Evolutionary conservation across 2,329 filamentous ascomycete genomes (phyloP).

Genomic region (Neonectria sp.): DNA sequence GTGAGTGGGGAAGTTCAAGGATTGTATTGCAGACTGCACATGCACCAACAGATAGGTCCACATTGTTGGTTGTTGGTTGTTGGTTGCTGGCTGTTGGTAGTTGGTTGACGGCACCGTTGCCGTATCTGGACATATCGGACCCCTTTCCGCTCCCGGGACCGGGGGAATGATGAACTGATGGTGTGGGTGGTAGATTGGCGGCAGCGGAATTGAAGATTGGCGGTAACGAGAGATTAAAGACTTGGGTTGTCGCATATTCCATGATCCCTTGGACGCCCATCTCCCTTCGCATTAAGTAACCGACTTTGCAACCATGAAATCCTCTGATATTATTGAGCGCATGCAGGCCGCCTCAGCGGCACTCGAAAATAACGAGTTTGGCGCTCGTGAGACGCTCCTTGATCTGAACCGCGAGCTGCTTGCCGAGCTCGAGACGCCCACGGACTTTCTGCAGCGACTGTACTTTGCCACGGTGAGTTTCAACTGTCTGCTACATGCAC

Average conservation of each 20-base stretch:
- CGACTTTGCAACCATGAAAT: constrained; percentile 10
- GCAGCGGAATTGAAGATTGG: neutral
- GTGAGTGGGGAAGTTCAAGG: no score
- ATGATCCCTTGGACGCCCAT: neutral
- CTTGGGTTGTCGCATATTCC: neutral
- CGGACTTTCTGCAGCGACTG: constrained; percentile 29
- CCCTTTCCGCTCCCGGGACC: no score
- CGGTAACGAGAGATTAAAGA: neutral
- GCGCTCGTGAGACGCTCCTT: constrained; percentile 32
- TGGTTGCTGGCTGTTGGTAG: no score
- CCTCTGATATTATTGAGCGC: constrained; percentile 23
- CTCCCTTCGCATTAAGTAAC: neutral
- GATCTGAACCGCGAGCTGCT: constrained; percentile 31
- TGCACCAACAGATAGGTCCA: no score
- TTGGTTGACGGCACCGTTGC: no score
- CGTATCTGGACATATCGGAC: no score
- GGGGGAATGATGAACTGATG: no score
- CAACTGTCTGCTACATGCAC: no score
- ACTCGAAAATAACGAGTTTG: constrained; percentile 21
- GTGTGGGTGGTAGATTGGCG: no score
- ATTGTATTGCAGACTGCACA: no score
- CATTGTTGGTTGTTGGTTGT: no score
- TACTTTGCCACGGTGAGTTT: constrained; percentile 25
- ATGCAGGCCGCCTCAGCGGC: constrained; percentile 29
- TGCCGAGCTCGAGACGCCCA: constrained; percentile 35